Percentiles rank a stretch among this genome's conserved stretches.
phyloP scores from a whole-genome alignment of 2,329 filamentous ascomycete genomes.

The Cladosporium cucumerinum region DNA sequence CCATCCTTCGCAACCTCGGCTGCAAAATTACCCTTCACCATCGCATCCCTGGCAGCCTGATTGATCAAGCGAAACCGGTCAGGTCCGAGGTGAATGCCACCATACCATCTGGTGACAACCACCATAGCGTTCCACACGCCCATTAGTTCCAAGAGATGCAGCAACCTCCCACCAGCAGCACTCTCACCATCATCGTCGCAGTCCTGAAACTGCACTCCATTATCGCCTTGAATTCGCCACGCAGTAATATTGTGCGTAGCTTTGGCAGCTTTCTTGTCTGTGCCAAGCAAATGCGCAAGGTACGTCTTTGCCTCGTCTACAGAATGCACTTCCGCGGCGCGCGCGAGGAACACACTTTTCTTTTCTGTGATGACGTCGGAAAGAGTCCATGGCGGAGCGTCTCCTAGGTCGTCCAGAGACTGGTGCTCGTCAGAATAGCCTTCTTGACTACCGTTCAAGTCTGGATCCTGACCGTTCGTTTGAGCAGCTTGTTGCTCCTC shows the following conservation, averaged over 20 bases:
- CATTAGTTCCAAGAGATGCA: constrained; percentile 94
- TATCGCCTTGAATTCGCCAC: constrained; percentile 70
- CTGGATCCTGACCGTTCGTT: constrained; percentile 27
- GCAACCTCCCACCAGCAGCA: constrained; percentile 77
- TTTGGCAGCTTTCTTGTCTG: constrained; percentile 77
- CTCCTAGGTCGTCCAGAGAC: constrained; percentile 37
- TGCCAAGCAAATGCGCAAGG: constrained; percentile 71
- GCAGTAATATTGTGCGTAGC: constrained; percentile 96
- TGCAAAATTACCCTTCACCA: constrained; percentile 66
- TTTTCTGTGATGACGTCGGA: constrained; percentile 74
- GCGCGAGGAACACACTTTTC: constrained; percentile 84
- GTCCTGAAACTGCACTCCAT: constrained; percentile 66
- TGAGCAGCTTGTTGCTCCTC: constrained; percentile 15
- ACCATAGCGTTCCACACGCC: constrained; percentile 90
- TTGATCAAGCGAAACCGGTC: constrained; percentile 91
- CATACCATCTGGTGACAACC: constrained; percentile 93
- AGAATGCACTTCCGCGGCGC: constrained; percentile 66
- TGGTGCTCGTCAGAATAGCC: constrained; percentile 32
- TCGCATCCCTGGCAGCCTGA: constrained; percentile 74
- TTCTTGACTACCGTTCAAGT: background rate
- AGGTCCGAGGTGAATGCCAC: constrained; percentile 82
- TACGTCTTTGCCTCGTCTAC: constrained; percentile 68
- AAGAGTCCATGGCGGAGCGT: constrained; percentile 63
- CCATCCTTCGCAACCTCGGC: background rate
- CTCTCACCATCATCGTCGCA: constrained; percentile 96